These are phyloP conservation scores for Diaporthe velutina DNA, from an alignment of 2,329 filamentous ascomycete species.

Conservation along the genomic window DNA sequence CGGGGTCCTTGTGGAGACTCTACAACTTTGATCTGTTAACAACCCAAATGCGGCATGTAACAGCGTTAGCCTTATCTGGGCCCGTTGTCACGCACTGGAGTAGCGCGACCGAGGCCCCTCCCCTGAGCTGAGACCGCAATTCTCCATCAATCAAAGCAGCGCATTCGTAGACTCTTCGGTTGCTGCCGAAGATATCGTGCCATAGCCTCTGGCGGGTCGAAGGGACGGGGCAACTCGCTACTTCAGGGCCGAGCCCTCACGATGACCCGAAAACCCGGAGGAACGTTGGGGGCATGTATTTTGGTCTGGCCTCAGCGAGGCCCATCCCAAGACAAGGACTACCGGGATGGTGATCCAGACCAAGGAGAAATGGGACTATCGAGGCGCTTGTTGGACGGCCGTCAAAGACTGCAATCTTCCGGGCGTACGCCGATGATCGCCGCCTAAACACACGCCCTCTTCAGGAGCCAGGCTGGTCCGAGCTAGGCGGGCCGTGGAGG, in stretches of 20 bases:
- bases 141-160: constrained; percentile 38
- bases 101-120: constrained; percentile 27
- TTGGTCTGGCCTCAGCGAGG: constrained; percentile 11
- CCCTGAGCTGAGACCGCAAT: constrained; percentile 4
- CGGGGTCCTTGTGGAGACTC: constrained; percentile 22
- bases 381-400: constrained; percentile 1
- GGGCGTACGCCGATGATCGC: neutral
- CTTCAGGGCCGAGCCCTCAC: constrained; percentile 12
- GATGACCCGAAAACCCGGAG: neutral
- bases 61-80: constrained; percentile 30
- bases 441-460: constrained; percentile 15
- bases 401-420: neutral
- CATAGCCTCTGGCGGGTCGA: constrained; percentile 19
- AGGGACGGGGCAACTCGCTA: constrained; percentile 5
- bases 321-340: neutral
- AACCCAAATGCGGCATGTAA: constrained; percentile 29
- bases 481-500: constrained; percentile 18
- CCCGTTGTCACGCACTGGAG: neutral
- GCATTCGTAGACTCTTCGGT: constrained; percentile 20
- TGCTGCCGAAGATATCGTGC: constrained; percentile 35
- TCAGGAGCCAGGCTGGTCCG: constrained; percentile 4
- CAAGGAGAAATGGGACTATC: neutral
- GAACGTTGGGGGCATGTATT: neutral
- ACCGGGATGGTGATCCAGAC: constrained; percentile 20
- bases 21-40: neutral